These are phyloP conservation scores for Plasmodium fragile DNA, from an alignment of 169 alveolate genomes.

Conservation along the genomic window DNA sequence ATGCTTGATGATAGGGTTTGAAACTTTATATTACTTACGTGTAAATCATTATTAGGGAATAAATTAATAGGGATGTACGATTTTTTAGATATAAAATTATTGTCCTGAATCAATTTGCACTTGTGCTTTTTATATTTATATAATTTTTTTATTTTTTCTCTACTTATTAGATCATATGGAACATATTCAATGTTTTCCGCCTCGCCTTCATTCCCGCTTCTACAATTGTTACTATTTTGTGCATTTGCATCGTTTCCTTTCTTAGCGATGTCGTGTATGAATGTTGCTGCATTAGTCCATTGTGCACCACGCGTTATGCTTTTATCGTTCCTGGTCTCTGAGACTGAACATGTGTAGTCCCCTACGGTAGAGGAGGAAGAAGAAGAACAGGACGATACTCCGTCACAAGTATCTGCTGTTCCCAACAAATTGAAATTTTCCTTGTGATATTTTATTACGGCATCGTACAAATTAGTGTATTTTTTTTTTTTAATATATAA, in stretches of 20 bases:
- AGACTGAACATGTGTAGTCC: not conserved
- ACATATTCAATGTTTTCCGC: not conserved
- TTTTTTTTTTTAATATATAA: slow-evolving; percentile 43
- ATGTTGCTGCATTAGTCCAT: not conserved
- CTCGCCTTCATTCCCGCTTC: not conserved
- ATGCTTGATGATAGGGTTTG: slow-evolving; percentile 24
- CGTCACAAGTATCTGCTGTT: not conserved
- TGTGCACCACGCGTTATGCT: not conserved
- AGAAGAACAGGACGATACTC: not conserved
- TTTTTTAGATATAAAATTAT: slow-evolving; percentile 25
- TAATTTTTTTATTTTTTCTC: slow-evolving; percentile 33
- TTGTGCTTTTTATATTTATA: slow-evolving; percentile 52
- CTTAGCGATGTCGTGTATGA: not conserved
- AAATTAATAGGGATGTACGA: slow-evolving; percentile 56
- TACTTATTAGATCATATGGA: slow-evolving; percentile 29
- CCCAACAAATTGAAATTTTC: slow-evolving; percentile 23
- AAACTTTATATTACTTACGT: slow-evolving; percentile 30
- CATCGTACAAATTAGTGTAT: slow-evolving; percentile 27
- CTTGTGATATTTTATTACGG: slow-evolving; percentile 17
- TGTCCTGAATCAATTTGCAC: slow-evolving; percentile 12
- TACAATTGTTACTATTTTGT: not conserved
- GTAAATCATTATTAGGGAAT: slow-evolving; percentile 27
- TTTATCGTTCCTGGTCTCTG: not conserved
- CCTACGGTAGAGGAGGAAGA: not conserved
- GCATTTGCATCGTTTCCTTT: not conserved